These are phyloP conservation scores for Wolfiporia cocos DNA, from an alignment of 1,284 basidiomycete genomes.

Conservation along the genomic window DNA sequence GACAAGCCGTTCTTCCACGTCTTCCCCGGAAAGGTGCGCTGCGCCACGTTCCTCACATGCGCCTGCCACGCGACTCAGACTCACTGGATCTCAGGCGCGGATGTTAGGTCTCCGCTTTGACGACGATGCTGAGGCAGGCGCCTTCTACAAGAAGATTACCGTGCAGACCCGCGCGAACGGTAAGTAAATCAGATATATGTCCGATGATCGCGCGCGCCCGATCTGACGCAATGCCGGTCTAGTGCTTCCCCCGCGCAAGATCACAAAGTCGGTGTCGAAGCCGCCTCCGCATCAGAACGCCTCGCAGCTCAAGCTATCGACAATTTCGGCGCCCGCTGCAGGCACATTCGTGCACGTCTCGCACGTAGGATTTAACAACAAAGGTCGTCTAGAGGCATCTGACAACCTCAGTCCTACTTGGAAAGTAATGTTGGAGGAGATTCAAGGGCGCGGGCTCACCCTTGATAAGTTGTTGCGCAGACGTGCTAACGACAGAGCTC, in stretches of 20 bases:
- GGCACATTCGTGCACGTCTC: conserved; percentile 81
- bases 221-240: too few species aligned
- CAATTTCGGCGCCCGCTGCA: conserved; percentile 71
- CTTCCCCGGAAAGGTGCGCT: conserved; percentile 78
- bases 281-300: not conserved
- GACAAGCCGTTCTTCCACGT: conserved; percentile 93
- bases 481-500: too few species aligned
- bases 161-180: too few species aligned
- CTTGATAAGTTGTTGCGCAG: too few species aligned
- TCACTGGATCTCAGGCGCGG: conserved; percentile 45
- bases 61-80: not conserved
- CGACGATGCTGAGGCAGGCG: conserved; percentile 55
- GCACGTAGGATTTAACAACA: conserved; percentile 77
- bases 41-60: too few species aligned
- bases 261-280: conserved; percentile 3
- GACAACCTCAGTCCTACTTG: conserved; percentile 75
- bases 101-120: conserved; percentile 76
- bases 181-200: too few species aligned
- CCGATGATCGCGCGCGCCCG: too few species aligned
- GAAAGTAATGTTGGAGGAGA: conserved; percentile 60
- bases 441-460: too few species aligned
- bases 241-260: conserved; percentile 8
- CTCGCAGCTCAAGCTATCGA: conserved; percentile 38
- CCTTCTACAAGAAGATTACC: conserved; percentile 46
- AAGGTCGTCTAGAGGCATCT: conserved; percentile 65